Evolutionary conservation across 805 yeast species (phyloP), one percentile per base, ranked within the genome.

Genomic region (Candida endomychidarum): DNA sequence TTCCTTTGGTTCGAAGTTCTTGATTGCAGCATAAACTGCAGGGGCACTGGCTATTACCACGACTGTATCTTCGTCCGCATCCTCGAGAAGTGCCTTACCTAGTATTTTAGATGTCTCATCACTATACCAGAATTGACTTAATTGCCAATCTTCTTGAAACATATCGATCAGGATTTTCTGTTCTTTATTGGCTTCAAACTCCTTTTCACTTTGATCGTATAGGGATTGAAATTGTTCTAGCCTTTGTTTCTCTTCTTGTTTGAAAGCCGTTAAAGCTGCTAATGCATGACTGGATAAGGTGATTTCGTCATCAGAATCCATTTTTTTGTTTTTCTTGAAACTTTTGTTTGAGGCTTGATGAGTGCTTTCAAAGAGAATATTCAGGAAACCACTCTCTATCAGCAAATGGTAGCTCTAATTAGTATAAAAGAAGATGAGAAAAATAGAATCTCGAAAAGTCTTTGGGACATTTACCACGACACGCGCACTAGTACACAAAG

Each of bases 61-160:
- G 1, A 79, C 80, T 0, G 95, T 85, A 26, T 75, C 71, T 39
- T 73, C 74, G 49, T 81, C 84, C 1, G 95, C 93, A 6, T 87
- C 93, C 24, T 81, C 86, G 10, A 88, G 60, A 29, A 88, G 65
- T 6, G 86, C 93, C 45, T 75, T 76, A 0, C 87, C 93, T 14
- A 87, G 59, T 0, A 63, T 55, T 37, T 72, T 74, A 0, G 96
- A 89, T 0, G 96, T 89, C 2, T 67, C 62, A 45, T 87, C 90
- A 41, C 74, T 66, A 56, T 87, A 89, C 89, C 97, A 89, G 63
- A 89, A 89, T 60, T 89, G 97, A 1, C 96, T 87, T 26, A 90
- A 70, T 55, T 87, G 93, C 97, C 97, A 89, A 61, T 89, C 96
- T 61, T 89, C 96, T 55, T 84, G 72, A 60, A 89, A 89, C 26